These are phyloP conservation scores for Apiospora phragmitis DNA, from an alignment of 2,329 filamentous ascomycete species.

Conservation along the genomic window DNA sequence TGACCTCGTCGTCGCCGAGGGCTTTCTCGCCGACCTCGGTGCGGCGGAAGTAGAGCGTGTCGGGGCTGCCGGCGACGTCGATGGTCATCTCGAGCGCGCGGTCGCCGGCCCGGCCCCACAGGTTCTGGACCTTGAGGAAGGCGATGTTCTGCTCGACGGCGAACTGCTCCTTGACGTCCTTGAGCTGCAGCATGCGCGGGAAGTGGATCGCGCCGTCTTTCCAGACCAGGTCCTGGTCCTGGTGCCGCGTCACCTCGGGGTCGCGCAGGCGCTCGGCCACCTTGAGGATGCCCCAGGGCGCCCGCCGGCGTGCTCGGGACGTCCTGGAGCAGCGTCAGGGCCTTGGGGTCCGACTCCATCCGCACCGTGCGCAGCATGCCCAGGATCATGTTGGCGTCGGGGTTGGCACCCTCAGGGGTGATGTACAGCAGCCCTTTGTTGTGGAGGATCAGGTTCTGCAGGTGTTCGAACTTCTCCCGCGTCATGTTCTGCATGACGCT, in stretches of 20 bases:
- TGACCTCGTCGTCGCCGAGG: conserved; percentile 35
- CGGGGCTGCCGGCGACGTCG: conserved; percentile 23
- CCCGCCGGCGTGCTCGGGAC: conserved; percentile 14
- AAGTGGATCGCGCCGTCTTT: conserved; percentile 14
- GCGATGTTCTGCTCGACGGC: conserved; percentile 15
- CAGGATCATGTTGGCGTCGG: conserved; percentile 15
- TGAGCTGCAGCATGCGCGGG: conserved; percentile 16
- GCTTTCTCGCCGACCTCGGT: conserved; percentile 13
- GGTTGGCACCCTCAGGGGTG: conserved; percentile 11
- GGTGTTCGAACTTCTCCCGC: conserved; percentile 13
- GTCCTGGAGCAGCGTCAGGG: conserved; percentile 17
- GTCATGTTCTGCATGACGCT: conserved; percentile 13
- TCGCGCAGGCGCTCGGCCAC: conserved; percentile 14
- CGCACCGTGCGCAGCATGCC: conserved; percentile 19
- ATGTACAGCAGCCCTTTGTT: conserved; percentile 16
- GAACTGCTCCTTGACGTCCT: conserved; percentile 17
- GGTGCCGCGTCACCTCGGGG: conserved; percentile 11
- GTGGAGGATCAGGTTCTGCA: conserved; percentile 10
- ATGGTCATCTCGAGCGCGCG: conserved; percentile 25
- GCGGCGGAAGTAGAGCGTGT: conserved; percentile 25
- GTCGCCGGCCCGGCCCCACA: conserved; percentile 18
- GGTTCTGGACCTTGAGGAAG: conserved; percentile 20
- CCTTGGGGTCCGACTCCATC: conserved; percentile 17
- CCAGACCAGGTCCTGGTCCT: conserved; percentile 20
- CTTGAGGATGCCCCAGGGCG: conserved; percentile 14